These are phyloP conservation scores for Cryptomeria japonica DNA, from an alignment of 75 land plant species.

Conservation along the genomic window DNA sequence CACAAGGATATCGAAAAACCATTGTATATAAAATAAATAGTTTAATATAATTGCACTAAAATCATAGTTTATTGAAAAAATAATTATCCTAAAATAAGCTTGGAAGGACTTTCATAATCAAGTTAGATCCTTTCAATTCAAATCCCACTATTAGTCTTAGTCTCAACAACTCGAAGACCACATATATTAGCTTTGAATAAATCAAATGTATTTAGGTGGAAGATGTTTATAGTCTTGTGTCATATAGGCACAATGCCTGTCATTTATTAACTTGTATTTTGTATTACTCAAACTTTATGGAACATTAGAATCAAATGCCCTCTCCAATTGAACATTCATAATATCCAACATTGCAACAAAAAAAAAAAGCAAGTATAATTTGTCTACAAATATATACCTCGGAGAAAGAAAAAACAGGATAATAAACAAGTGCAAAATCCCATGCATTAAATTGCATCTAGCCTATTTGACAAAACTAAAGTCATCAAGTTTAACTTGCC, in stretches of 20 bases:
- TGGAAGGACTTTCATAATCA: no score
- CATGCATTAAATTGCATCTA: constrained; percentile 5
- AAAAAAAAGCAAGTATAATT: neutral
- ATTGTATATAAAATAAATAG: no score
- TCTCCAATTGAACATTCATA: neutral
- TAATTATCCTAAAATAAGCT: no score
- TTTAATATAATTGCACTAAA: no score
- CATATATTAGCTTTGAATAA: neutral
- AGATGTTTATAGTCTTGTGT: neutral
- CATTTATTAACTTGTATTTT: neutral
- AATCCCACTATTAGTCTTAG: neutral
- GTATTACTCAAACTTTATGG: neutral
- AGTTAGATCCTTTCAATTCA: neutral
- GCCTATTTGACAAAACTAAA: constrained; percentile 57
- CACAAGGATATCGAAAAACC: no score
- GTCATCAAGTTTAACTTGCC: constrained; percentile 61
- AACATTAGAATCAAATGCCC: neutral
- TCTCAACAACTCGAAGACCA: neutral
- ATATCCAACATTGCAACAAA: neutral
- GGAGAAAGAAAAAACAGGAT: neutral
- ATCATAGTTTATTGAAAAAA: no score
- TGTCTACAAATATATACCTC: no score
- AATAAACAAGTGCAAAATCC: neutral
- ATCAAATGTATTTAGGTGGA: neutral
- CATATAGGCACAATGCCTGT: neutral